Base-by-base conservation (phyloP, 2,329 filamentous ascomycete species). In the Rutstroemia sp. region DNA sequence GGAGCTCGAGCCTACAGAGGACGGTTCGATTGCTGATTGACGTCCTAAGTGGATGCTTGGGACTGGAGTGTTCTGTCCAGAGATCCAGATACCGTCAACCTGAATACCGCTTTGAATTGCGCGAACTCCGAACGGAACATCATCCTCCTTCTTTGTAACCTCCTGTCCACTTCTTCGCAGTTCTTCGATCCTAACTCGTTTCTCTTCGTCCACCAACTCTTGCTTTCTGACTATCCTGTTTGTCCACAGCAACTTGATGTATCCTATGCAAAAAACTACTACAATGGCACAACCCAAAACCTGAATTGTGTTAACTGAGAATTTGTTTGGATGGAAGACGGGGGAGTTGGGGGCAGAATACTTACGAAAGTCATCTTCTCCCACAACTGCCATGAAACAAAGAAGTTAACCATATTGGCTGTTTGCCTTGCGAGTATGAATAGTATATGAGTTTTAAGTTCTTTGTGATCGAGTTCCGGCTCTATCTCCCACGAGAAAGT, bases 311-410 rank as follows among this genome's bases (percentile, higher is more conserved):
- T 62, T 54, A 62, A 54, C 39, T 39, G 41, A 25, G 5, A n/a
- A 23, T n/a, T 12, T 12, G 19, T 4, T 27, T 4, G n/a, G 2
- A 27, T 25, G 27, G 6, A 16, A 10, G 12, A 9, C 38, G 37
- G 12, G 14, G 18, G 37, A 54, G 21, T 16, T 47, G 37, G 23
- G 7, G n/a, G 18, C 25, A 47, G 23, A 18, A 42, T 30, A 78
- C 88, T 77, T 75, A 95, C 91, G 75, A 95, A 90, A 53, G 85
- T 88, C 84, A 96, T 85, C 75, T 95, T 85, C 77, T 94, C 83
- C 91, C 91, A 96, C 66, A 94, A 74, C 64, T 80, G 75, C 91
- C 90, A 95, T 50, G 74, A 77, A 44, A 76, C 66, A 71, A 88
- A 90, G 71, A 90, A 89, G 41, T 66, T 69, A 51, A 39, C 27